These are phyloP conservation scores for Colletotrichum liriopes DNA, from an alignment of 2,329 filamentous ascomycete genomes.

Conservation along the genomic window DNA sequence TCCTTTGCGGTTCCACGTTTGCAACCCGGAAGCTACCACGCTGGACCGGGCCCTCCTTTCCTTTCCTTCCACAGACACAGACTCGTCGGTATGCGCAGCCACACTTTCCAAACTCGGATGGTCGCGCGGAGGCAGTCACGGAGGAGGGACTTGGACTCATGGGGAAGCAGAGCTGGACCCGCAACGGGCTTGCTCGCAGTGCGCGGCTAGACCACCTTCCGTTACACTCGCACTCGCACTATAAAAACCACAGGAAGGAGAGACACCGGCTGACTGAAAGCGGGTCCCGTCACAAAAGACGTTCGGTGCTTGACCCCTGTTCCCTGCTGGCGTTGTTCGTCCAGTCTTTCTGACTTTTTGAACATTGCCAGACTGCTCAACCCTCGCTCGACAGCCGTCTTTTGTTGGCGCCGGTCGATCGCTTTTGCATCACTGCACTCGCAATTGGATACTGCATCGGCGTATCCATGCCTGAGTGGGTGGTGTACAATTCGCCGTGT, in stretches of 20 bases:
- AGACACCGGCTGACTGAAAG: slow-evolving; percentile 17
- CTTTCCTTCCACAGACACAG: not conserved
- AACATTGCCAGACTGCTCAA: not conserved
- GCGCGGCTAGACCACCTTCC: not conserved
- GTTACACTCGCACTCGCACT: slow-evolving; percentile 5
- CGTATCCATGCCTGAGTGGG: not conserved
- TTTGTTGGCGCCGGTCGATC: slow-evolving; percentile 15
- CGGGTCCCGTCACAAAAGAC: not conserved
- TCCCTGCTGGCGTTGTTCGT: slow-evolving; percentile 8
- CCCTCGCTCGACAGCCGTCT: not conserved
- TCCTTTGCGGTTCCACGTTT: not conserved
- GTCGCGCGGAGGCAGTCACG: not conserved
- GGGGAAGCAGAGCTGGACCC: slow-evolving; percentile 7
- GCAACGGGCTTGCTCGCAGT: not conserved
- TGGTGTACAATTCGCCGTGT: not conserved
- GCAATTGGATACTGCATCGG: not conserved
- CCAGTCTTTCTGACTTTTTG: slow-evolving; percentile 3
- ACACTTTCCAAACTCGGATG: not conserved
- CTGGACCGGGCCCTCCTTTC: not conserved
- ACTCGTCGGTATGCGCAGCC: not conserved
- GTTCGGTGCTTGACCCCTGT: slow-evolving; percentile 6
- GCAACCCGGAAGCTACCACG: not conserved
- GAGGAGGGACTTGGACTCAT: not conserved
- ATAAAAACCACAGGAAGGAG: not conserved
- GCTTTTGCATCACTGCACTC: slow-evolving; percentile 16